These are phyloP conservation scores for Sporothrix inflata DNA, from an alignment of 2,329 filamentous ascomycete genomes.

Conservation along the genomic window DNA sequence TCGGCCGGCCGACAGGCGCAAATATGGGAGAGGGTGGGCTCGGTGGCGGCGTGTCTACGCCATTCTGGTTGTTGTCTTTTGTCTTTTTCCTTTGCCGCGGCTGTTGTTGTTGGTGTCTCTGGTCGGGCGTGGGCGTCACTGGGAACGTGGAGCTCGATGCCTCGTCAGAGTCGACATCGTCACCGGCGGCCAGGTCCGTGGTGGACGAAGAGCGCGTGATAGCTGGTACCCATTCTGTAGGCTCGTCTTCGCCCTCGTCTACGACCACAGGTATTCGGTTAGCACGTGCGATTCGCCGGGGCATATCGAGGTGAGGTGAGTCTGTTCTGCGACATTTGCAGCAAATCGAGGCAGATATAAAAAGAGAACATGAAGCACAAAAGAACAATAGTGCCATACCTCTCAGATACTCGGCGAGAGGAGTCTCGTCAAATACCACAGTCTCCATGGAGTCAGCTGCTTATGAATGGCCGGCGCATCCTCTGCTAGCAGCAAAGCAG, in stretches of 20 bases:
- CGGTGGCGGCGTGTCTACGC: conserved; percentile 50
- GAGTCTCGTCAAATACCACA: conserved; percentile 82
- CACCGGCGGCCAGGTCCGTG: conserved; percentile 11
- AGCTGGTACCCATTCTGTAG: conserved; percentile 52
- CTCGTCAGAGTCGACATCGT: conserved; percentile 38
- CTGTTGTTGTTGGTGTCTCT: conserved; percentile 10
- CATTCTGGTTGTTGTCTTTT: conserved; percentile 29
- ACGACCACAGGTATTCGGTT: conserved; percentile 31
- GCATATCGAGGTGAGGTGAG: conserved; percentile 16
- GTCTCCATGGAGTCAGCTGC: conserved; percentile 73
- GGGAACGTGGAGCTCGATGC: conserved; percentile 8
- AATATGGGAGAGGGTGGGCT: conserved; percentile 53
- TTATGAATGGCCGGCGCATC: conserved; percentile 24
- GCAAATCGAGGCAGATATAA: neutral
- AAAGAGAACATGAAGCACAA: neutral
- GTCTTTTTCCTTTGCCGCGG: conserved; percentile 17
- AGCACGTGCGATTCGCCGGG: conserved; percentile 26
- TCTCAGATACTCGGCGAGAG: conserved; percentile 86
- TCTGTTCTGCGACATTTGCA: neutral
- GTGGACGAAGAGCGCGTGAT: conserved; percentile 31
- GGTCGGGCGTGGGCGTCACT: conserved; percentile 31
- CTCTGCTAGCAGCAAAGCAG: conserved; percentile 24
- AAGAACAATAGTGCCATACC: conserved; percentile 57
- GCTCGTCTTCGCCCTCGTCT: conserved; percentile 56
- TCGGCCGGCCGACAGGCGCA: conserved; percentile 60